Conservation (phyloP, 441 rosid species). For the Raphanus hybrid region DNA sequence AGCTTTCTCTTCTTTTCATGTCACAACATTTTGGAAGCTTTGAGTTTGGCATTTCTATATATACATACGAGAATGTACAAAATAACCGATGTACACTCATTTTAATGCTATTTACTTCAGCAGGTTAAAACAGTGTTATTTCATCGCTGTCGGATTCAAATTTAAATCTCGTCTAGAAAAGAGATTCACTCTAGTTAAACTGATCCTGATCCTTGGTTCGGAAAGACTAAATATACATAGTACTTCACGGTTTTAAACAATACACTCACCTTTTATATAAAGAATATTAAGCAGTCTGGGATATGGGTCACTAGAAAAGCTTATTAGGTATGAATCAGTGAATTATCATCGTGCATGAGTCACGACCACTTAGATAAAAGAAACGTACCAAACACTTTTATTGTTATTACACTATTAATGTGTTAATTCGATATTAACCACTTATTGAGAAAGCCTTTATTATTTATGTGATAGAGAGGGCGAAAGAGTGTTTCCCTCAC, state of each 20-base stretch:
- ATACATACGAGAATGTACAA: not conserved
- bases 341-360: conserved; percentile 41
- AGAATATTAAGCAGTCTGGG: conserved; percentile 31
- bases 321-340: conserved; percentile 42
- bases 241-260: conserved; percentile 11
- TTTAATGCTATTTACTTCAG: not conserved
- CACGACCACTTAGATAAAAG: conserved; percentile 35
- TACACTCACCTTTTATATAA: conserved; percentile 11
- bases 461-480: conserved; percentile 32
- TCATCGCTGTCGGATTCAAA: conserved; percentile 1
- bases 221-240: not conserved
- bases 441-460: conserved; percentile 32
- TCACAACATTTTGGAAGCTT: conserved; percentile 50
- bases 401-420: conserved; percentile 22
- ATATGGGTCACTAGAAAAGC: conserved; percentile 36
- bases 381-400: conserved; percentile 37
- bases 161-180: not conserved
- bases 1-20: conserved; percentile 73
- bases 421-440: conserved; percentile 31
- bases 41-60: conserved; percentile 62
- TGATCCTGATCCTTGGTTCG: conserved; percentile 19
- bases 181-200: not conserved
- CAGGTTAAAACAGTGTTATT: conserved; percentile 1
- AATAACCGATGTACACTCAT: not conserved
- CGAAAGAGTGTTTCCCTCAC: conserved; percentile 34